phyloP scores from a whole-genome alignment of 2,329 filamentous ascomycete species.

The Scleromitrula shiraiana region DNA sequence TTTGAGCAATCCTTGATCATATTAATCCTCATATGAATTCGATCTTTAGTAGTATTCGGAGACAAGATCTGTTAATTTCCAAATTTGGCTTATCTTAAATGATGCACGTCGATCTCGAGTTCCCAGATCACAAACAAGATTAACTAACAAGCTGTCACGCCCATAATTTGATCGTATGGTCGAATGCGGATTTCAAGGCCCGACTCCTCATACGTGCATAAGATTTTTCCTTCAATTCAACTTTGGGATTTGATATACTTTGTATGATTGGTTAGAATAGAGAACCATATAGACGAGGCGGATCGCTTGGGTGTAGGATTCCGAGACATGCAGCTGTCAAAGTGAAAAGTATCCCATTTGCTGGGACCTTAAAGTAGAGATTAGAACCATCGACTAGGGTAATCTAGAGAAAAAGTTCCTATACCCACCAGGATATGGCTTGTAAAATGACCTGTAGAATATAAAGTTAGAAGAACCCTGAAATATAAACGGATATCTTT shows the following conservation, averaged over 20 bases:
- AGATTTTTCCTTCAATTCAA: not conserved
- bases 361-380: not conserved
- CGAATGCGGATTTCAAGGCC: not conserved
- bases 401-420: not conserved
- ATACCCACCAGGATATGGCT: not conserved
- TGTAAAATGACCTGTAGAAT: not conserved
- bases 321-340: slow-evolving; percentile 11
- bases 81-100: not conserved
- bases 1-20: not conserved
- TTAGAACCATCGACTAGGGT: not conserved
- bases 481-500: too few species aligned
- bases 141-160: not conserved
- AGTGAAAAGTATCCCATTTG: not conserved
- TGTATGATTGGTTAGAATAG: not conserved
- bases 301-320: slow-evolving; percentile 6
- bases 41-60: not conserved
- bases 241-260: too few species aligned
- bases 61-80: not conserved
- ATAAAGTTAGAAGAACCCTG: too few species aligned
- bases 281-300: not conserved
- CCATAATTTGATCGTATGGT: not conserved
- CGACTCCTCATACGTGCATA: not conserved
- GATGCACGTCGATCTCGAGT: not conserved
- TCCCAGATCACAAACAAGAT: not conserved
- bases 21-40: slow-evolving; percentile 1